Base-by-base conservation (phyloP, 2,329 filamentous ascomycete genomes). In the Cyanodermella asteris region DNA sequence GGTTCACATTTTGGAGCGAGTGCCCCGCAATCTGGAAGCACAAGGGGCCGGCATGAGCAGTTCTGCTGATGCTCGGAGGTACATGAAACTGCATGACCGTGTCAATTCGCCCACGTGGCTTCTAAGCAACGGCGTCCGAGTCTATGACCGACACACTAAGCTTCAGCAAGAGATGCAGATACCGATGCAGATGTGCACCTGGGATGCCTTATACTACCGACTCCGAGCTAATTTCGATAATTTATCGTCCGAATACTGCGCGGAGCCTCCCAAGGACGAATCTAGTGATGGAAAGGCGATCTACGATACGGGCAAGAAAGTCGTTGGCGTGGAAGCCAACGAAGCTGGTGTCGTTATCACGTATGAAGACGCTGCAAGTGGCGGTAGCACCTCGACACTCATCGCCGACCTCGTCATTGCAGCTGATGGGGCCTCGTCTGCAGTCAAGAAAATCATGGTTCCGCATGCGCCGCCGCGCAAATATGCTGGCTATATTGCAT, bases 171-270 rank as follows among this genome's bases (percentile, higher is more conserved):
- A n/a, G n/a, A n/a, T n/a, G n/a, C n/a, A n/a, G n/a, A n/a, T n/a
- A n/a, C n/a, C n/a, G n/a, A n/a, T n/a, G n/a, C n/a, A n/a, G n/a
- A 57, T 56, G 53, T 56, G 50, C 4, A 53, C 49, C 27, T 58
- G 55, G 54, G 53, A 56, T 27, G 26, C 56, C 16, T 39, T 51
- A 5, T 58, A 56, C 32, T 41, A 53, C 28, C 28, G 55, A 5
- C 40, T 57, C 31, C 42, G 54, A 18, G 51, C 52, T 28, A 50
- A 54, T 25, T 55, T 51, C 22, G 54, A 58, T 28, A 48, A 48
- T 34, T 26, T 42, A 20, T 23, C 39, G 18, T 41, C 37, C 22
- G 34, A 33, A 19, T 43, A 44, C 26, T 38, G 40, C 6, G 23
- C 34, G 5, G 36, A 28, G 4, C 33, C 38, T 9, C n/a, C 18